Evolutionary conservation across 2,329 filamentous ascomycete genomes (phyloP).

Genomic region (Triangularia setosa): DNA sequence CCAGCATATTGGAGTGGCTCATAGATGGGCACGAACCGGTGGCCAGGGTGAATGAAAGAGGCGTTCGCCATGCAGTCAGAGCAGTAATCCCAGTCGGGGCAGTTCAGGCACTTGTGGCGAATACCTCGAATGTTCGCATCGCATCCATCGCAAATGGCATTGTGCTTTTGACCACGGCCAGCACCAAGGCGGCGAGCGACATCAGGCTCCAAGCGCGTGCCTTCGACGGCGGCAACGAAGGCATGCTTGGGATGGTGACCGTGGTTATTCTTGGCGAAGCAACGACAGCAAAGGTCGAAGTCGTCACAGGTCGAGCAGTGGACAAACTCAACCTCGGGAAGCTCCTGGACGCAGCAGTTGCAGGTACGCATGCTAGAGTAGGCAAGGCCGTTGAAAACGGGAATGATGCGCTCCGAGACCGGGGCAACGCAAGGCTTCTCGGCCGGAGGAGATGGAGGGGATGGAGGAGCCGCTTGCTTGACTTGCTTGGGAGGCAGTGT

Average conservation of each 20-base stretch:
- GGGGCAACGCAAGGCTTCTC: conserved; percentile 17
- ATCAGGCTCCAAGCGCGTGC: conserved; percentile 56
- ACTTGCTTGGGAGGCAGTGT: conserved; percentile 61
- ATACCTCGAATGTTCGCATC: conserved; percentile 83
- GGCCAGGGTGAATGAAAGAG: conserved; percentile 66
- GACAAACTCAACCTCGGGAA: conserved; percentile 75
- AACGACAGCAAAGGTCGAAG: conserved; percentile 84
- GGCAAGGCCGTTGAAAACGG: conserved; percentile 23
- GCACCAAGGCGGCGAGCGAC: conserved; percentile 67
- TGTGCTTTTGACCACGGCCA: conserved; percentile 77
- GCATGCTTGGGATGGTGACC: conserved; percentile 87
- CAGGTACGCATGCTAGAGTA: conserved; percentile 59
- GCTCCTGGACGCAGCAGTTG: conserved; percentile 63
- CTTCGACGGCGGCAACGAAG: conserved; percentile 66
- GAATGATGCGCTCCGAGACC: conserved; percentile 21
- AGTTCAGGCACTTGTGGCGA: conserved; percentile 94
- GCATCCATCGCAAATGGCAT: conserved; percentile 92
- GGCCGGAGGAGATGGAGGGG: conserved; percentile 1
- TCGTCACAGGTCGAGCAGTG: conserved; percentile 83
- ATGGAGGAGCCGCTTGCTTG: not conserved
- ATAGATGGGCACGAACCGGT: conserved; percentile 87
- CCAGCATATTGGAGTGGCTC: conserved; percentile 54
- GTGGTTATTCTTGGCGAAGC: conserved; percentile 72
- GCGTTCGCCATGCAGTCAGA: conserved; percentile 67
- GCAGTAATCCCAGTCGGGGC: conserved; percentile 98